A percentile compares a stretch with the other conserved stretches of the same genome.
Conservation (phyloP, 129 eudicot species). For the Smallanthus sonchifolius region DNA sequence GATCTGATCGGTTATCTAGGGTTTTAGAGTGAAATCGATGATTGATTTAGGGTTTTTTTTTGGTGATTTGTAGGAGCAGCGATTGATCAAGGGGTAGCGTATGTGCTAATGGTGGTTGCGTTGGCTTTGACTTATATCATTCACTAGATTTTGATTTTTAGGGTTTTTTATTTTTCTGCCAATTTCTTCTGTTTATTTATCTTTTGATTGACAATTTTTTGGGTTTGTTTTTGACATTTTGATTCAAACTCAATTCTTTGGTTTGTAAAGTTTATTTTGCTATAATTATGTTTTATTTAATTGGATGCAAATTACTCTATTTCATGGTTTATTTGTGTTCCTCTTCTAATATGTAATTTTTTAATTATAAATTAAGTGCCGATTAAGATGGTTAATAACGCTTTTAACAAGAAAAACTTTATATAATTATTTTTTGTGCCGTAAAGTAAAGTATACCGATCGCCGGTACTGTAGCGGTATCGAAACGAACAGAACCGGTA, state of each 20-base stretch:
- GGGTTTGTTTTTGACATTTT: slow-evolving; percentile 29
- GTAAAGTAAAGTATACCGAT: too few relatives aligned
- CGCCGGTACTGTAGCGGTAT: too few relatives aligned
- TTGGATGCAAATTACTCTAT: slow-evolving; percentile 12
- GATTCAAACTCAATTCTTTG: slow-evolving; percentile 18
- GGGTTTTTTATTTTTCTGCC: neutral
- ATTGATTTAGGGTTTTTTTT: neutral
- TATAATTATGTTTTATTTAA: slow-evolving; percentile 1
- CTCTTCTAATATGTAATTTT: too few relatives aligned
- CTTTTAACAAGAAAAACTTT: too few relatives aligned
- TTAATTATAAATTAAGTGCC: too few relatives aligned
- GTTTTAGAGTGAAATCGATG: neutral
- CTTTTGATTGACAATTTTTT: slow-evolving; percentile 4
- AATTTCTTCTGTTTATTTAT: neutral
- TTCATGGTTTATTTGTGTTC: neutral
- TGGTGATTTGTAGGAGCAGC: slow-evolving; percentile 46
- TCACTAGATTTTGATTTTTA: slow-evolving; percentile 39
- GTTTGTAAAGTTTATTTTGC: slow-evolving; percentile 24
- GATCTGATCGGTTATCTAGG: neutral
- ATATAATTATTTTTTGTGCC: too few relatives aligned
- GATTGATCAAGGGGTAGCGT: slow-evolving; percentile 77
- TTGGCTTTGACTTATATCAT: slow-evolving; percentile 78
- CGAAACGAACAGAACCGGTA: too few relatives aligned
- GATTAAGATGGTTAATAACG: too few relatives aligned
- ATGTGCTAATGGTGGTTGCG: slow-evolving; percentile 75